Evolutionary conservation across 2,329 filamentous ascomycete species (phyloP).

Genomic region (Orbilia ellipsospora): DNA sequence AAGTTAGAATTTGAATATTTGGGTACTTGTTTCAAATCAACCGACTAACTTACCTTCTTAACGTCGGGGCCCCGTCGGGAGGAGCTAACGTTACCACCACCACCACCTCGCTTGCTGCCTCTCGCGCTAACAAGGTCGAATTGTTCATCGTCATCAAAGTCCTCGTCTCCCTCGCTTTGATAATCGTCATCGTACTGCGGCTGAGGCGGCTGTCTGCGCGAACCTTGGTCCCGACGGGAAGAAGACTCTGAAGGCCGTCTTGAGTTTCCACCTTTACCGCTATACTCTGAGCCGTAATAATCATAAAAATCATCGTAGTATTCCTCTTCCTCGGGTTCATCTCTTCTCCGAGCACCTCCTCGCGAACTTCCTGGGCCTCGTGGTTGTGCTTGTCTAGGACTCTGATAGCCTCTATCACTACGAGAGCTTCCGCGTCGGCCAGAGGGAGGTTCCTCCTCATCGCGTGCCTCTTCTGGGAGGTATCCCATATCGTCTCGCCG

Average conservation of each 20-base stretch:
- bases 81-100: slow-evolving; percentile 60
- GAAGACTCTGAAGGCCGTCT: slow-evolving; percentile 63
- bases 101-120: slow-evolving; percentile 64
- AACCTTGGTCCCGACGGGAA: slow-evolving; percentile 62
- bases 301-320: slow-evolving; percentile 78
- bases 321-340: slow-evolving; percentile 70
- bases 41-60: slow-evolving; percentile 55
- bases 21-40: not conserved
- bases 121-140: slow-evolving; percentile 79
- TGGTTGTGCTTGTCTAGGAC: slow-evolving; percentile 23
- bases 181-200: slow-evolving; percentile 80
- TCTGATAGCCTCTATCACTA: slow-evolving; percentile 60
- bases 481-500: slow-evolving; percentile 63
- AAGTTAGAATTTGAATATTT: not conserved
- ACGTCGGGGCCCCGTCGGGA: slow-evolving; percentile 59
- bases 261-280: slow-evolving; percentile 63
- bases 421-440: slow-evolving; percentile 63
- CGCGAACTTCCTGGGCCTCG: slow-evolving; percentile 24
- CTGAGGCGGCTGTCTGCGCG: slow-evolving; percentile 60
- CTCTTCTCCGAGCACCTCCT: slow-evolving; percentile 59
- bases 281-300: slow-evolving; percentile 63
- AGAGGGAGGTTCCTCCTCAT: slow-evolving; percentile 59
- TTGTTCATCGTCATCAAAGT: slow-evolving; percentile 75
- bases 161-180: slow-evolving; percentile 77
- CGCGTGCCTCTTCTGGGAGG: slow-evolving; percentile 60